Evolutionary conservation across 2,329 filamentous ascomycete species (phyloP), one percentile per base, ranked within the genome.

Genomic region (Colletotrichum sp.): DNA sequence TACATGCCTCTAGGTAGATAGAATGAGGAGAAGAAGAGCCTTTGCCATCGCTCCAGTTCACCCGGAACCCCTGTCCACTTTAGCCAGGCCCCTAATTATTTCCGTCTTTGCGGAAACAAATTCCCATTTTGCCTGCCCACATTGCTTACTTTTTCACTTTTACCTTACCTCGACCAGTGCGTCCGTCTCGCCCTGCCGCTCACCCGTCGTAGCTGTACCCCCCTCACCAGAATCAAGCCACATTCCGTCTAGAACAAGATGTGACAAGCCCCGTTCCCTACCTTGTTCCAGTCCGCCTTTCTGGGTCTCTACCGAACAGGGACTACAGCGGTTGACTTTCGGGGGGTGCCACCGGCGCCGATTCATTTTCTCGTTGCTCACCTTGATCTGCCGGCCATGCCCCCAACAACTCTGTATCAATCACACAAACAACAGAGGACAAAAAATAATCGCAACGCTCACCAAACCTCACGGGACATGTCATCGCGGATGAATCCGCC

Each of bases 401-500:
- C 16, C 64, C n/a, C 64, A n/a, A 61, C 28, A 57, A 57, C 21
- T 57, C 18, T 24, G 24, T 28, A 24, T 21, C n/a, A 28, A 55
- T 48, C 30, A 10, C 28, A 34, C 59, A 13, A 48, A 24, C 26
- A 39, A 36, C 26, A 18, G 10, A 24, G 5, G n/a, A 48, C 18
- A 64, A 36, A 39, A 36, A 34, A n/a, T 12, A 43, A 43, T 43
- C 39, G 18, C 39, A n/a, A n/a, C 21, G 13, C 9, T 59, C 21
- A 28, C 13, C 16, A 6, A n/a, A n/a, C 18, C 39, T 43, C 9
- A 28, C 14, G 28, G 26, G 12, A 43, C 1, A 73, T 73, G 73
- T 43, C 73, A 57, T 21, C 74, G 63, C 55, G 70, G 64, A 28
- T 34, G 18, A 67, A 72, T 18, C 72, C 78, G 14, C 78, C 81